Evolutionary conservation across 352 stramenopile species (phyloP), one percentile per base, ranked within the genome.

Genomic region (Pythium rhizo-oryzae): DNA sequence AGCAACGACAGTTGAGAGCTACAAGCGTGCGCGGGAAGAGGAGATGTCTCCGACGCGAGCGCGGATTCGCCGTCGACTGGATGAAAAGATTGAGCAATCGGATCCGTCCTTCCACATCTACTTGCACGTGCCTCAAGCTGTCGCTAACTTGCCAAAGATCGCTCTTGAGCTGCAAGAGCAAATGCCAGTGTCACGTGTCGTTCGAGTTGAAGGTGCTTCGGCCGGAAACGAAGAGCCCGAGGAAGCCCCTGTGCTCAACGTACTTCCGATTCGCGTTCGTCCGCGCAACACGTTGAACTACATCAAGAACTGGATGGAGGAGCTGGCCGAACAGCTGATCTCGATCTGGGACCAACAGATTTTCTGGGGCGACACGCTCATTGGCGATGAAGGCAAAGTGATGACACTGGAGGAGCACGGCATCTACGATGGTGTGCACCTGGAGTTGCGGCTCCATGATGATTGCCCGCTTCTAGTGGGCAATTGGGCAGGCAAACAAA

Each of bases 221-320:
- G 25, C 35, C n/a, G 35, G 8, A 37, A 64, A 15, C 15, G 65
- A 75, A 9, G 71, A 59, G 44, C 72, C 84, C 13, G 56, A 57
- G 6, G 53, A 70, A 43, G 25, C 15, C 12, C 62, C 39, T 13
- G 59, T 43, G 4, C 23, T 39, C 11, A 70, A 74, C 33, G 55
- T 91, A 12, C 63, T 93, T 54, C 81, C 83, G 59, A 83, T 93
- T 28, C 79, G 78, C 25, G 83, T 93, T 1, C 79, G 81, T 28
- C 77, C 85, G 15, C 74, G 82, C 19, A 74, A 92, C 54, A 92
- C 84, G 2, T 74, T 93, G 39, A 93, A 92, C 72, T 91, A 89
- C 59, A 90, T 93, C 51, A 93, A 93, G 56, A 80, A 90, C 57
- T 92, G 81, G 79, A 89, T 93, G 77, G 85, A 93, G 71, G 85